Conservation (phyloP, 2,329 filamentous ascomycete genomes). For the Botrytis fabae region DNA sequence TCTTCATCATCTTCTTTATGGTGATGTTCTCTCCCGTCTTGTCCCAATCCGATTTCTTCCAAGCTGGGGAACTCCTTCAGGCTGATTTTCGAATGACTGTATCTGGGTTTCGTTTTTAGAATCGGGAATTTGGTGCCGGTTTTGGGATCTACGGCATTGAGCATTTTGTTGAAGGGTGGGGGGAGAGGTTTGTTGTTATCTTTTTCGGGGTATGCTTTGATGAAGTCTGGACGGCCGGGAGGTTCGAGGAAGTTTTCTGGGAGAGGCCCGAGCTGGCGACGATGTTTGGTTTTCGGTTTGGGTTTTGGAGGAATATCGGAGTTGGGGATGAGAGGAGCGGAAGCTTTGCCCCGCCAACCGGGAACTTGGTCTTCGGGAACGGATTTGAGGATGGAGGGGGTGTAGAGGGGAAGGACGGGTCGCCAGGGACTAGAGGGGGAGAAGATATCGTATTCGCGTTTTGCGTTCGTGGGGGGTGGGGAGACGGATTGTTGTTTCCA, state of each 20-base stretch:
- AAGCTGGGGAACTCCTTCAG: not conserved
- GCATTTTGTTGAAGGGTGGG: not conserved
- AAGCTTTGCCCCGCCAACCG: not conserved
- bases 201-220: constrained; percentile 1
- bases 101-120: not conserved
- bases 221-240: constrained; percentile 9
- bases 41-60: not conserved
- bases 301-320: not conserved
- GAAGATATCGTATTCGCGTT: constrained; percentile 3
- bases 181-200: not conserved
- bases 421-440: not conserved
- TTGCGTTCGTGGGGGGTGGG: not conserved
- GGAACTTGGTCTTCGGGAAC: not conserved
- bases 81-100: constrained; percentile 10
- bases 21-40: not conserved
- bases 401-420: not conserved
- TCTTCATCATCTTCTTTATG: not conserved
- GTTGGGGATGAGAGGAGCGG: not conserved
- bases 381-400: not conserved
- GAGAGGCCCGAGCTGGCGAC: not conserved
- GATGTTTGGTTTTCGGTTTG: not conserved
- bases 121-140: not conserved
- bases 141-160: not conserved
- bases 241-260: constrained; percentile 11
- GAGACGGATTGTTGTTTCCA: not conserved